phyloP scores from a whole-genome alignment of 2,329 filamentous ascomycete genomes.

The Parafenestella ontariensis region DNA sequence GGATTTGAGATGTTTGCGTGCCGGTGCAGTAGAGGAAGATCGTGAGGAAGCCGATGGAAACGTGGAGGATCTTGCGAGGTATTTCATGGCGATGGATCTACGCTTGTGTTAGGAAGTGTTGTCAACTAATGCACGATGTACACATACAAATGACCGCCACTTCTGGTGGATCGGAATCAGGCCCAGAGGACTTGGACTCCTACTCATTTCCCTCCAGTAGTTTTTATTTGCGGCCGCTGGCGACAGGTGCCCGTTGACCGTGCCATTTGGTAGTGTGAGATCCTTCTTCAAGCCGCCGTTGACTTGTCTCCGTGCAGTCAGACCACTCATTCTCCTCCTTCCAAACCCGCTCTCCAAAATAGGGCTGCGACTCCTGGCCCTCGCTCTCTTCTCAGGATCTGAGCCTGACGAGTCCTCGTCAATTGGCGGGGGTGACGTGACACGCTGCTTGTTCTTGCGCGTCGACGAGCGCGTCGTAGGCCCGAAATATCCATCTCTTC shows the following conservation, averaged over 20 bases:
- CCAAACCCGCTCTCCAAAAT: slow-evolving; percentile 50
- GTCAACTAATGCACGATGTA: neutral
- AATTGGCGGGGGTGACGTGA: slow-evolving; percentile 66
- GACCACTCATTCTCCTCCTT: slow-evolving; percentile 57
- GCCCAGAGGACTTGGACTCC: slow-evolving; percentile 90
- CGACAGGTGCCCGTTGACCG: slow-evolving; percentile 72
- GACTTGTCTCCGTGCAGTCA: slow-evolving; percentile 58
- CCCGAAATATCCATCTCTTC: slow-evolving; percentile 68
- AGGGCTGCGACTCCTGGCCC: slow-evolving; percentile 76
- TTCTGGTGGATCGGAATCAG: slow-evolving; percentile 94
- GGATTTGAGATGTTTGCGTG: slow-evolving; percentile 76
- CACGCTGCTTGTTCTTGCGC: slow-evolving; percentile 61
- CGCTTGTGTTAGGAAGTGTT: slow-evolving; percentile 22
- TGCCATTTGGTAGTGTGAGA: slow-evolving; percentile 51
- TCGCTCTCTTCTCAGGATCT: slow-evolving; percentile 64
- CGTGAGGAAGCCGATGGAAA: slow-evolving; percentile 95
- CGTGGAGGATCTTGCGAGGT: slow-evolving; percentile 88
- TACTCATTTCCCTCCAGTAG: slow-evolving; percentile 86
- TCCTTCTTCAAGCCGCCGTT: slow-evolving; percentile 47
- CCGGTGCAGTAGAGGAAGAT: slow-evolving; percentile 84
- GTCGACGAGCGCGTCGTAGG: slow-evolving; percentile 80
- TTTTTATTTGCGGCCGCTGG: slow-evolving; percentile 70
- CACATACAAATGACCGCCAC: slow-evolving; percentile 80
- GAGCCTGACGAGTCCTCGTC: slow-evolving; percentile 66
- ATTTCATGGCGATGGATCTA: slow-evolving; percentile 89